Base-by-base conservation (phyloP, 2,329 filamentous ascomycete species). In the Aspergillus luchuensis region DNA sequence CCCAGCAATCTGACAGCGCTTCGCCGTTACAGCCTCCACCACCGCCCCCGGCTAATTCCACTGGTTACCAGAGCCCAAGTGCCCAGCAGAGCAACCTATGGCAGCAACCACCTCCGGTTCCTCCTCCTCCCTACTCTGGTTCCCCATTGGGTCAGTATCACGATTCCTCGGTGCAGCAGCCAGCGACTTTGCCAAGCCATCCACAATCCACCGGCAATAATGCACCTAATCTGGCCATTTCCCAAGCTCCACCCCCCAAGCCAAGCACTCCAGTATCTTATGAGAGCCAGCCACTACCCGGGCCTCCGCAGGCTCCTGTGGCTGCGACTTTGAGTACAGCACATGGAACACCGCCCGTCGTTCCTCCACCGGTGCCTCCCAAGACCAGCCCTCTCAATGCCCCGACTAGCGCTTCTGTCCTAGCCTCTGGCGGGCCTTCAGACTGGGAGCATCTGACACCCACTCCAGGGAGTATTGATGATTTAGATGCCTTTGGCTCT, bases 381-480 rank as follows among this genome's bases (percentile, higher is more conserved):
- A 67, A 67, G 41, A 66, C 66, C 11, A 67, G 65, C 39, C 57
- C 67, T n/a, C 64, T 63, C 53, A 36, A 62, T 15, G 58, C 66
- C 17, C 56, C 65, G 13, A 60, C 68, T n/a, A 62, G 68, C 51
- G 54, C 76, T 28, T 78, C 79, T 45, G 76, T 75, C 11, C 64
- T 81, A 36, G 78, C 79, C 1, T 66, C 66, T 47, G 78, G 78
- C 4, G 73, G 74, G 1, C 80, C 79, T 4, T 82, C 80, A 4
- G 80, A 81, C 60, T 82, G 80, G 80, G 79, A 82, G 61, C 76
- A 80, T 65, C 73, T 80, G 58, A 69, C 69, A 5, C 67, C 71
- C n/a, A 67, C 67, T 7, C 69, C 71, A 7, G 75, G 72, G 25
- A 71, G 76, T 21, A 65, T 79, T 45, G 77, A 80, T 56, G 78